Conservation (phyloP, 345 rosid species). For the Pistacia vera region DNA sequence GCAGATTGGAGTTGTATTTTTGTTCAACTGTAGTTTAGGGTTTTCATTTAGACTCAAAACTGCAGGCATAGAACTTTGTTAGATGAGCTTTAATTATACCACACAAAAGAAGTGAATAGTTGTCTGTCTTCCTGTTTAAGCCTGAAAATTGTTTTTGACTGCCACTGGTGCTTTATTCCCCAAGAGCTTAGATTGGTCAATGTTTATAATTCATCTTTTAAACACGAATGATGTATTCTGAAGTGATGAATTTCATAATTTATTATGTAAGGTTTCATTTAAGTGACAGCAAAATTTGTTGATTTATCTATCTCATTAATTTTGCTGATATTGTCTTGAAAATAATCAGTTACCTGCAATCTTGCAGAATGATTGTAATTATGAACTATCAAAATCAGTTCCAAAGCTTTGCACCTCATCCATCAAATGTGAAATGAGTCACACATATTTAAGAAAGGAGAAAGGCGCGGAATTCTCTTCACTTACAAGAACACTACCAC, state of each 20-base stretch:
- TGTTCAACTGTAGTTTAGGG: too few relatives aligned
- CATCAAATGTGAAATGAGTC: constrained; percentile 7
- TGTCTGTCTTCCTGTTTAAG: neutral
- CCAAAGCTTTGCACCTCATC: constrained; percentile 19
- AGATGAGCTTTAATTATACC: too few relatives aligned
- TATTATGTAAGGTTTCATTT: neutral
- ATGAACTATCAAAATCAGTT: constrained; percentile 8
- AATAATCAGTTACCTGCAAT: neutral
- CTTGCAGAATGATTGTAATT: constrained; percentile 30
- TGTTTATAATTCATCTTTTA: neutral
- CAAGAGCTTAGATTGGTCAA: too few relatives aligned
- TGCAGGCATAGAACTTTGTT: too few relatives aligned
- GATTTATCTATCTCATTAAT: neutral
- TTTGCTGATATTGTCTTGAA: neutral
- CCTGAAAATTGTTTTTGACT: neutral
- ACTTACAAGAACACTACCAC: neutral
- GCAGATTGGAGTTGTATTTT: too few relatives aligned
- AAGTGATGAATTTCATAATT: neutral
- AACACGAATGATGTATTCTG: neutral
- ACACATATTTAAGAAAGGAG: neutral
- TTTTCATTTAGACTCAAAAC: too few relatives aligned
- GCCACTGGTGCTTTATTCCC: neutral
- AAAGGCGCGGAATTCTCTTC: constrained; percentile 8
- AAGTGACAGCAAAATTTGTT: neutral
- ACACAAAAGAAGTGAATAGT: too few relatives aligned